Evolutionary conservation across 148 eudicot genomes (phyloP), one percentile per base, ranked within the genome.

Genomic region (Heliamphora exappendiculata): DNA sequence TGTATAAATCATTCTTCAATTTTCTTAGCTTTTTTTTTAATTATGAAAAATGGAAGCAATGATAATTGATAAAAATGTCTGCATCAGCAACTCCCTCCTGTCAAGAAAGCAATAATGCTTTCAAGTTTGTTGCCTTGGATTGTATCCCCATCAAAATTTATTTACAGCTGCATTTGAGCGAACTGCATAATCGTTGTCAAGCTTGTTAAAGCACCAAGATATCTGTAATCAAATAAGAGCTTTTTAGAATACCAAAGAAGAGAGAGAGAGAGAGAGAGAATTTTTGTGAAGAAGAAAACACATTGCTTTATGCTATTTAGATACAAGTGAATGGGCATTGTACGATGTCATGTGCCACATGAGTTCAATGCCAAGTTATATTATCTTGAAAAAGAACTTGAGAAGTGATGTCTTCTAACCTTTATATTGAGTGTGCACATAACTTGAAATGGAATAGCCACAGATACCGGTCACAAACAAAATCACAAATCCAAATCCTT

Each of bases 341-440:
- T 54, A 54, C 2, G 59, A n/a, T n/a, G n/a, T n/a, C 9, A 47
- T 3, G 50, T 8, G 2, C 12, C 11, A 47, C 50, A 9, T 47
- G 50, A 47, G 50, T 47, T 47, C 12, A 47, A 47, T 12, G 50
- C 42, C 42, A 47, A 47, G 12, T 47, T 9, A 47, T n/a, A n/a
- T n/a, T 47, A 47, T 47, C 50, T 47, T 10, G 50, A 29, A 37
- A 14, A 60, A 60, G 7, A 60, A 60, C 1, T 47, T 8, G 7
- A 60, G 11, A 60, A 60, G 16, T 14, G 33, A 28, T 28, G 36
- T 12, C 1, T 11, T 51, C 81, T 74, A 29, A 73, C 81, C 78
- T 67, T 75, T 57, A 31, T 9, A 44, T 45, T 42, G 65, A 29
- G 28, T 1, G 26, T 1, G 34, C 24, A 7, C 17, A 2, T 6